Percentiles rank a stretch among this genome's conserved stretches.
phyloP scores from a whole-genome alignment of 495 filamentous ascomycete genomes.

The Neurospora discreta region DNA sequence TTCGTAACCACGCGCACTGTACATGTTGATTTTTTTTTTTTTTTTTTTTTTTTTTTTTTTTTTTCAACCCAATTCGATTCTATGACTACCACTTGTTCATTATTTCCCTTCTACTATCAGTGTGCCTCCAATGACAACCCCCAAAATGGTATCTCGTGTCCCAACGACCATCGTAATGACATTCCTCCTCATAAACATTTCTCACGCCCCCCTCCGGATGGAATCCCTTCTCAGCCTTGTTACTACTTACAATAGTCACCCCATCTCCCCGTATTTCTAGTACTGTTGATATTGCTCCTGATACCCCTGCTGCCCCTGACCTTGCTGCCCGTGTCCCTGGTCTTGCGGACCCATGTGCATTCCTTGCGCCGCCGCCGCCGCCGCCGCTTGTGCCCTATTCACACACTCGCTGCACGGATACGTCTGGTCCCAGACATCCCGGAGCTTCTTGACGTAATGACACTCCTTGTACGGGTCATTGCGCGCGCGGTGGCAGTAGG shows the following conservation, averaged over 20 bases:
- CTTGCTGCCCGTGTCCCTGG: not conserved
- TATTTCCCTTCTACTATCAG: not conserved
- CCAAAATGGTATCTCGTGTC: no score
- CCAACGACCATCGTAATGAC: not conserved
- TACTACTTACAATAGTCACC: not conserved
- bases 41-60: not conserved
- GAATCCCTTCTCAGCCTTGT: not conserved
- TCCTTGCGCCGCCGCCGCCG: not conserved
- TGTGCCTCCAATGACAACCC: not conserved
- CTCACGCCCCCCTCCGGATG: not conserved
- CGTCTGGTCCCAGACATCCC: slow-evolving; percentile 40
- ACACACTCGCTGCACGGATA: slow-evolving; percentile 33
- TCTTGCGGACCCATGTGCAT: not conserved
- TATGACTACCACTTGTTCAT: not conserved
- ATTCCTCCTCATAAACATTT: not conserved
- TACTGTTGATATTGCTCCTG: not conserved
- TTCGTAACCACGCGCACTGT: not conserved
- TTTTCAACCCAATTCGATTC: not conserved
- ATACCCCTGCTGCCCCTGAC: not conserved
- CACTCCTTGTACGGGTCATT: slow-evolving; percentile 55
- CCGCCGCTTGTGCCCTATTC: not conserved
- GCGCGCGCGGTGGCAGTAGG: slow-evolving; percentile 59
- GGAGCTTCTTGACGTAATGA: slow-evolving; percentile 47
- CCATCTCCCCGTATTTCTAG: no score
- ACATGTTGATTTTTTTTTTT: not conserved